Evolutionary conservation across 1,284 basidiomycete species (phyloP).

Genomic region (Cutaneotrichosporon cyanovorans): DNA sequence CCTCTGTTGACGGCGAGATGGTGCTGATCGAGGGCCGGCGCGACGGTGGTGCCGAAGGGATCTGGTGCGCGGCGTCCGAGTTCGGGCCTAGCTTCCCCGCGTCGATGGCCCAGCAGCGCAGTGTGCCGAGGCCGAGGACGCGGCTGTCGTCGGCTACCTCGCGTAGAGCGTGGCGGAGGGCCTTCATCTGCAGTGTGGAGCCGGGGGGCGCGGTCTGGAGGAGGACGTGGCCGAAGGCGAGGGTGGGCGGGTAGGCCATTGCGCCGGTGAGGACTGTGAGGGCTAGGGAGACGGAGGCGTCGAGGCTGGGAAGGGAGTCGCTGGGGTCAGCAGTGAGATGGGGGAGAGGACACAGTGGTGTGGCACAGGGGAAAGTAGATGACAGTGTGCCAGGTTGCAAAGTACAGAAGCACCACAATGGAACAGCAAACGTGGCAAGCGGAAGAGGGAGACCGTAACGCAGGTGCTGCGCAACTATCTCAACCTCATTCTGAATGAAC

Average conservation of each 20-base stretch:
- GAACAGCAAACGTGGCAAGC: too few relatives aligned
- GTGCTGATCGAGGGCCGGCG: conserved; percentile 62
- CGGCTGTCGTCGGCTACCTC: conserved; percentile 53
- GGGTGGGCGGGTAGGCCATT: conserved; percentile 69
- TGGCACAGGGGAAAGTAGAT: too few relatives aligned
- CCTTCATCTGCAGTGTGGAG: conserved; percentile 62
- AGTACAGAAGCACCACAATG: too few relatives aligned
- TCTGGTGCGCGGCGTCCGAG: too few relatives aligned
- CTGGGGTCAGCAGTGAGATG: too few relatives aligned
- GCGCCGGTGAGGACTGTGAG: conserved; percentile 69
- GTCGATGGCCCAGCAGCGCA: conserved; percentile 35
- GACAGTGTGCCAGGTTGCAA: too few relatives aligned
- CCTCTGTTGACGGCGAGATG: conserved; percentile 40
- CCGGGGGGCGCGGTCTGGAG: conserved; percentile 71
- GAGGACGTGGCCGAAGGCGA: conserved; percentile 70
- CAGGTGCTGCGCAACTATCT: too few relatives aligned
- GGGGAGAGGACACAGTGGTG: too few relatives aligned
- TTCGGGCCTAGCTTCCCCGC: conserved; percentile 20
- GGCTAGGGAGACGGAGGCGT: conserved; percentile 64
- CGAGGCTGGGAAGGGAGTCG: conserved; percentile 54
- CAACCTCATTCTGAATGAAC: too few relatives aligned
- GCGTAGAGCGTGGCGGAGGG: conserved; percentile 66
- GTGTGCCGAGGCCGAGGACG: conserved; percentile 32
- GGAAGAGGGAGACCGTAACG: too few relatives aligned
- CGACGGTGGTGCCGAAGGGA: conserved; percentile 62